phyloP scores from a whole-genome alignment of 169 alveolate species.

The Plasmodium gonderi region DNA sequence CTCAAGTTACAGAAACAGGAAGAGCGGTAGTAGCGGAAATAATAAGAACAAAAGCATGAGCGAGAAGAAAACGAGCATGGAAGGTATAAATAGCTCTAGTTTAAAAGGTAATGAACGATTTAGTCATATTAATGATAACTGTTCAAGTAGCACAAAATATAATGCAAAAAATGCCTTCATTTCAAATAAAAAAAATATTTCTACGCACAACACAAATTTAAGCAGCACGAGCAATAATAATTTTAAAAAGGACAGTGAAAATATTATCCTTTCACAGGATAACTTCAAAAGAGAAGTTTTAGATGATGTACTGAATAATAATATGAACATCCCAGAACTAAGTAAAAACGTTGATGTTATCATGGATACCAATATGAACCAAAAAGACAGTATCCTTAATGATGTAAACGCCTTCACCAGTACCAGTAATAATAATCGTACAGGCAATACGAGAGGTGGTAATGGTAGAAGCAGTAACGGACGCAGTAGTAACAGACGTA shows the following conservation, averaged over 20 bases:
- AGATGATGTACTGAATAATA: slow-evolving; percentile 19
- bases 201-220: slow-evolving; percentile 10
- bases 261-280: background rate
- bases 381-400: background rate
- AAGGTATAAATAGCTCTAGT: background rate
- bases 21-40: background rate
- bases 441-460: background rate
- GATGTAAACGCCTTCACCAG: background rate
- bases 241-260: slow-evolving; percentile 1
- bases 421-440: slow-evolving; percentile 9
- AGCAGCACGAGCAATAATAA: background rate
- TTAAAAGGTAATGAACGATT: slow-evolving; percentile 32
- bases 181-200: slow-evolving; percentile 22
- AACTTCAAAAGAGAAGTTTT: slow-evolving; percentile 40
- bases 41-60: slow-evolving; percentile 4
- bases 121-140: slow-evolving; percentile 30
- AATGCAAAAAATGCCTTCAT: slow-evolving; percentile 14
- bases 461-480: slow-evolving; percentile 1
- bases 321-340: background rate
- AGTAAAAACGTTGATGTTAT: slow-evolving; percentile 4
- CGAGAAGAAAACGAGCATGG: slow-evolving; percentile 16
- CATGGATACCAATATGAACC: slow-evolving; percentile 9
- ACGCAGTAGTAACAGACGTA: background rate
- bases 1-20: background rate
- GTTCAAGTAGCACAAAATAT: slow-evolving; percentile 12